Base-by-base conservation (phyloP, 129 eudicot species). In the Flaveria sonorensis region DNA sequence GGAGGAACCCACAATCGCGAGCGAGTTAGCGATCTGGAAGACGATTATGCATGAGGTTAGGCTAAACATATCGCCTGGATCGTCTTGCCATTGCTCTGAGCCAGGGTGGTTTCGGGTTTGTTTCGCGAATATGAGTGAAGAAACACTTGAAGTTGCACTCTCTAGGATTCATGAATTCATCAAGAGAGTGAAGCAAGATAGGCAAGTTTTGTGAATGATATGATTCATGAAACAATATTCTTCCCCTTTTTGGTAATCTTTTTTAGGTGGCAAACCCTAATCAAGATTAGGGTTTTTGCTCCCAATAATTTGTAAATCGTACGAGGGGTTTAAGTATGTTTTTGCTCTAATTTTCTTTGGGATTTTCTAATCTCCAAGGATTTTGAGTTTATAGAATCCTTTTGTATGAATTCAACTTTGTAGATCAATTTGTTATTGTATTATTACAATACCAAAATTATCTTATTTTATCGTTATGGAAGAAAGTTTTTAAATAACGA, bases 51-150 rank as follows among this genome's bases (percentile, higher is more conserved):
- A 82, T 14, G 88, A 91, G 63, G 96, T 91, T 62, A 94, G 81
- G 77, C 23, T 94, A 68, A 94, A 94, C 57, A 87, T 94, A 5
- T 94, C 98, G 67, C 98, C 97, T 0, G 98, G 98, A 6, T 87
- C 90, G 13, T 91, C 98, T 7, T 94, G 98, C 65, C 98, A 91
- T 71, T 94, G 97, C 60, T 86, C 93, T 0, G 98, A 91, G 52
- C 90, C 97, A 0, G 98, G 97, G 40, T 93, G 97, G 98, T 93
- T 93, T 62, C 81, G 98, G 28, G 98, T 93, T 55, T 93, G 98
- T 71, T 90, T 94, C 16, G 98, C 97, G 6, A 89, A 94, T 61
- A 94, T 94, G 98, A 90, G 93, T 74, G 96, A 94, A 81, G 77
- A 85, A 59, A 94, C 98, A 60, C 85, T 93, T 15, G 83, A 88